Percentiles rank a stretch among this genome's conserved stretches.
phyloP scores from a whole-genome alignment of 805 yeast species.

The Saccharomycopsis sp. region DNA sequence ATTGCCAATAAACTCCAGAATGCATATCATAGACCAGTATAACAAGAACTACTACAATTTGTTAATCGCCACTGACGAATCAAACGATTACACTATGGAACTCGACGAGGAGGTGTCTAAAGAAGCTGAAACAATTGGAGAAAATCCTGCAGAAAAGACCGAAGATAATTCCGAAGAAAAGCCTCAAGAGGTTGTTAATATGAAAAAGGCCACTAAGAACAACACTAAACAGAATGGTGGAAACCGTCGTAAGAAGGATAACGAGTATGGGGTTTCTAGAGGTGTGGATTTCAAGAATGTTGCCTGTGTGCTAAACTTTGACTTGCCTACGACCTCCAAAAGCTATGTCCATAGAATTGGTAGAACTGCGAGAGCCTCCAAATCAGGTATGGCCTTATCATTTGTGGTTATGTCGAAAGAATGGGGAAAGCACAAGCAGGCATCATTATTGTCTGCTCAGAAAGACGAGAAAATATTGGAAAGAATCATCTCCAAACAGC shows the following conservation, averaged over 20 bases:
- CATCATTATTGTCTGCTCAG: constrained; percentile 62
- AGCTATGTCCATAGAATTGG: constrained; percentile 92
- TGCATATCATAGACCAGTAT: constrained; percentile 92
- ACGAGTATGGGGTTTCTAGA: constrained; percentile 90
- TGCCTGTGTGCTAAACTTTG: constrained; percentile 94
- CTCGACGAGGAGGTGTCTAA: constrained; percentile 36
- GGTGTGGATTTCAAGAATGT: constrained; percentile 96
- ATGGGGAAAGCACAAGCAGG: constrained; percentile 83
- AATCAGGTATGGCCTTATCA: constrained; percentile 88
- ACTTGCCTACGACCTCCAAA: constrained; percentile 82
- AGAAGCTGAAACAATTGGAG: neutral
- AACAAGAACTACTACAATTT: constrained; percentile 82
- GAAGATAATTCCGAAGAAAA: constrained; percentile 26
- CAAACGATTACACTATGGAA: constrained; percentile 50
- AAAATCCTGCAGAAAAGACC: constrained; percentile 16
- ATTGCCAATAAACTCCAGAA: constrained; percentile 84
- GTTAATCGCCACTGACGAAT: constrained; percentile 92
- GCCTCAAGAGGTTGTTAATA: constrained; percentile 23
- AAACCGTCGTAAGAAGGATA: constrained; percentile 39
- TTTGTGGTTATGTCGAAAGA: constrained; percentile 81
- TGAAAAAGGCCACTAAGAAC: constrained; percentile 16
- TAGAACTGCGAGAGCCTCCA: constrained; percentile 96
- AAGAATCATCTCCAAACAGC: constrained; percentile 72
- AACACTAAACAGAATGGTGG: constrained; percentile 24
- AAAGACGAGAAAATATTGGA: constrained; percentile 81